A percentile compares a stretch with the other conserved stretches of the same genome.
phyloP scores from a whole-genome alignment of 2,329 filamentous ascomycete species.

The Venturia aucupariae region DNA sequence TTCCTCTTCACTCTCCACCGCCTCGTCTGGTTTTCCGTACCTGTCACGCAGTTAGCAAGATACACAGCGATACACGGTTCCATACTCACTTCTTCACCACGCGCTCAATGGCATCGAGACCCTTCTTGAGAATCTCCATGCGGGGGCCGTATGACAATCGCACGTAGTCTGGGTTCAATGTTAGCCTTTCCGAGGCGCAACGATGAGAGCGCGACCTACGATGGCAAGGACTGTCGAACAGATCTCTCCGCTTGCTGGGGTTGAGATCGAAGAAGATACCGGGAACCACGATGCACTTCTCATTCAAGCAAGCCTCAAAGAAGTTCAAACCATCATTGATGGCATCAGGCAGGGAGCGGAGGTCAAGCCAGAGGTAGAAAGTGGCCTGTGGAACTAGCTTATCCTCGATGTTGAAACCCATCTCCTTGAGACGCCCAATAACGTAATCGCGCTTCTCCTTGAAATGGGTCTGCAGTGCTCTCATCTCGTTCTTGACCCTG shows the following conservation, averaged over 20 bases:
- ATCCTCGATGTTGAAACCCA: slow-evolving; percentile 69
- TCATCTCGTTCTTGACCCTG: slow-evolving; percentile 77
- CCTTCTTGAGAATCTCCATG: slow-evolving; percentile 32
- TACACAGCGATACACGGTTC: not conserved
- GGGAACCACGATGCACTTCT: slow-evolving; percentile 93
- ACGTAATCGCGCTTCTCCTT: slow-evolving; percentile 89
- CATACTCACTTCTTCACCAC: slow-evolving; percentile 32
- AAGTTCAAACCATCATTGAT: slow-evolving; percentile 94
- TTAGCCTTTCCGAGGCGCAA: not conserved
- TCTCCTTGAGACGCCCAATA: slow-evolving; percentile 65
- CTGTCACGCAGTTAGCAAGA: not conserved
- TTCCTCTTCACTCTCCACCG: not conserved
- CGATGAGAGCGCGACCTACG: slow-evolving; percentile 17
- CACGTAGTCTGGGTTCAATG: slow-evolving; percentile 25
- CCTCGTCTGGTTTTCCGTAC: not conserved
- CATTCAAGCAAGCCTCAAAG: slow-evolving; percentile 85
- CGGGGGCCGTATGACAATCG: slow-evolving; percentile 32
- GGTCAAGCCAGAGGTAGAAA: slow-evolving; percentile 79
- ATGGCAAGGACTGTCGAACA: slow-evolving; percentile 93
- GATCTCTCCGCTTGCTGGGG: slow-evolving; percentile 74
- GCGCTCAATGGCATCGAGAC: slow-evolving; percentile 31
- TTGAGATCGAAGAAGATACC: slow-evolving; percentile 98
- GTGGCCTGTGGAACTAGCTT: slow-evolving; percentile 74
- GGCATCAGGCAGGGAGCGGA: slow-evolving; percentile 58
- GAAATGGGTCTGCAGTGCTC: slow-evolving; percentile 82